Evolutionary conservation across 2,329 filamentous ascomycete genomes (phyloP), one percentile per base, ranked within the genome.

Genomic region (Diaporthe australafricana): DNA sequence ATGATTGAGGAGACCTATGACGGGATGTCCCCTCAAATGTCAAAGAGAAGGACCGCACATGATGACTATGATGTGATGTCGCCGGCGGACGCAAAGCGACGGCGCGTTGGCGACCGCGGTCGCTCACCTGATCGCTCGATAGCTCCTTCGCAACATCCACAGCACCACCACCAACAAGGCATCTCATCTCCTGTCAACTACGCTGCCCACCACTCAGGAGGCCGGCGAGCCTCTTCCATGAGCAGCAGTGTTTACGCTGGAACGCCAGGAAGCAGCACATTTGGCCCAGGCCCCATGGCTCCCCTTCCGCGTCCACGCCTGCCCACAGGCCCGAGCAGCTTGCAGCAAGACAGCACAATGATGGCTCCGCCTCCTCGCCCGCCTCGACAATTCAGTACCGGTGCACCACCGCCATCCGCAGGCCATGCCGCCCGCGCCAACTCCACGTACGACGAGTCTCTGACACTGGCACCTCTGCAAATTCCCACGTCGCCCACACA

Each of bases 381-480:
- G 8, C 35, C 22, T 27, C 60, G 60, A 62, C 48, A 80, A 80
- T 70, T 78, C 74, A 81, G 81, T 79, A 32, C 78, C 11, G 77
- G 78, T 17, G 78, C 77, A n/a, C 75, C 77, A 2, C 79, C 77
- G 12, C 73, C 77, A 9, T 79, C 79, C 12, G 83, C 84, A 3
- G 56, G 63, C 20, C 56, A 57, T 5, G 22, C 72, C 12, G 25
- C 50, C 30, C 60, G 70, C 55, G 53, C 47, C 56, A 85, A 87
- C 70, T 82, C 83, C 40, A 87, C 84, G 8, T 88, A 87, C 73
- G 86, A 89, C 71, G 86, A 88, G 74, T 88, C 87, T 8, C 81
- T 89, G 12, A 83, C 85, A 38, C 79, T 90, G 22, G 87, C 88
- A 0, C 88, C 88, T 1, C 78, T 90, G 45, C 86, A 89, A 76